A percentile compares a stretch with the other conserved stretches of the same genome.
Conservation (phyloP, 495 filamentous ascomycete genomes). For the Podospora tetraspora region DNA sequence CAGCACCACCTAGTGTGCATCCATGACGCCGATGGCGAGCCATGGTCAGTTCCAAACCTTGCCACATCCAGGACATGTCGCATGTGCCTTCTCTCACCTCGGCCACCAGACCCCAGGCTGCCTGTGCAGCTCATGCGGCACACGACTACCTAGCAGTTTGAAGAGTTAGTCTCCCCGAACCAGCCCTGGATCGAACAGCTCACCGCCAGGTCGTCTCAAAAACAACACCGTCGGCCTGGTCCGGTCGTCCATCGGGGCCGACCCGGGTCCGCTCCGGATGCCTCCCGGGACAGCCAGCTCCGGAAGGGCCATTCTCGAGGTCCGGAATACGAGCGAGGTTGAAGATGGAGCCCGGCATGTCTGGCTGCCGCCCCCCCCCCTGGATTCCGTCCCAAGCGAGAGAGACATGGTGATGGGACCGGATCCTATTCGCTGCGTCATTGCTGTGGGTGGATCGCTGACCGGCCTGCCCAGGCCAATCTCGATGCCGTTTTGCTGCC, state of each 20-base stretch:
- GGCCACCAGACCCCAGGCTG: background rate
- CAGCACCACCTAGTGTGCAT: too few species aligned
- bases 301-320: background rate
- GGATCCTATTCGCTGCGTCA: background rate
- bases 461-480: background rate
- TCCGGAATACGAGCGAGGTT: background rate
- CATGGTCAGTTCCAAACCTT: background rate
- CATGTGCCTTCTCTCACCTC: background rate
- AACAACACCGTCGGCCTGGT: too few species aligned
- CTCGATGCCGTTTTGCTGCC: background rate
- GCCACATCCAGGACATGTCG: background rate
- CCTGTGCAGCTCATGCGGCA: too few species aligned
- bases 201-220: too few species aligned
- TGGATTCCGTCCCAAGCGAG: background rate
- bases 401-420: background rate
- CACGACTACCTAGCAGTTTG: too few species aligned
- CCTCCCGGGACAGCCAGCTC: background rate
- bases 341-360: background rate
- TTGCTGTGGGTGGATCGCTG: background rate
- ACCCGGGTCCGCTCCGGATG: background rate
- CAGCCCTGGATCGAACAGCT: too few species aligned
- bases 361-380: background rate
- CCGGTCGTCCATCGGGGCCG: background rate
- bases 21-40: background rate
- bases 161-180: too few species aligned